Evolutionary conservation across 208 protist species (phyloP), one percentile per base, ranked within the genome.

Genomic region (Trypanosoma caninum): DNA sequence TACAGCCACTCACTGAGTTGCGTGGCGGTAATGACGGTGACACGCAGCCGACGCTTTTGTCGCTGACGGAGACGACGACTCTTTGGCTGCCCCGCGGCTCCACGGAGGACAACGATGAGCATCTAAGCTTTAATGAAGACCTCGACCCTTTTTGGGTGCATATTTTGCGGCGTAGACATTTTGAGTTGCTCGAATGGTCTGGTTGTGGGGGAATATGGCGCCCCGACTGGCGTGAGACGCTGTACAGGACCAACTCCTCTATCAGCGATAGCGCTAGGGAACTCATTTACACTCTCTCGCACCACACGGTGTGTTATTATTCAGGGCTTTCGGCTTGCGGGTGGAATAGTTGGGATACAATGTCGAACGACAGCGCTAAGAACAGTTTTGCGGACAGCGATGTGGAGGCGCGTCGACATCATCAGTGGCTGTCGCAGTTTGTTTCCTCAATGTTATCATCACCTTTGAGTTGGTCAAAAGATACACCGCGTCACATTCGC

Each of bases 111-210:
- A 44, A 40, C 6, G 78, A 76, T 9, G 52, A 72, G n/a, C 50
- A 58, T 28, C 40, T 90, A 40, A 82, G 65, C 25, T 90, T 90
- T 52, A 74, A 84, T 57, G 75, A 82, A 22, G 74, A 82, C 45
- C 74, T 93, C 45, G 80, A 93, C 46, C 74, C 83, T 0, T 69
- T 89, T 37, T 93, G 86, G 86, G 87, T 85, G 48, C 81, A 82
- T 40, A 60, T 83, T 14, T 56, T 89, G 64, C 69, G 68, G 8
- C 70, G 78, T 2, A 74, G 78, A 2, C 74, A 69, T 2, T 85
- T 93, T 28, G 52, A 79, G 16, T 52, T 64, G 44, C 25, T 93
- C 14, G 79, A 87, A 51, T 93, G 82, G 83, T 78, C 75, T n/a
- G 82, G 82, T 14, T 93, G 86, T 56, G 80, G 82, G 13, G 86